Conservation (phyloP, 495 filamentous ascomycete species). For the Apodospora peruviana region DNA sequence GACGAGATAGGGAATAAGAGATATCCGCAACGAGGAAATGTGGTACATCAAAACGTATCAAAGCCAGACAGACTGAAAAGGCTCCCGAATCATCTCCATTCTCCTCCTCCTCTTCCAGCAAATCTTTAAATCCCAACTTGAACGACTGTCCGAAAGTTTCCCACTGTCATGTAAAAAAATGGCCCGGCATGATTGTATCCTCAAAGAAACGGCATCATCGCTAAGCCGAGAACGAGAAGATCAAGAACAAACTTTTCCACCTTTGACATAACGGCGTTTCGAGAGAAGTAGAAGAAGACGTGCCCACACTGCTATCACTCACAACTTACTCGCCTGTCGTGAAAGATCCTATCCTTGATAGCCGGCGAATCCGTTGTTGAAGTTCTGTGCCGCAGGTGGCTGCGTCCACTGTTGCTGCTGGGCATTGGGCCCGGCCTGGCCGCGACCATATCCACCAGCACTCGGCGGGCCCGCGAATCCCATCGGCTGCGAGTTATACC, state of each 20-base stretch:
- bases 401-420: constrained; percentile 57
- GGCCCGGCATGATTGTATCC: neutral
- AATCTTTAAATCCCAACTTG: constrained; percentile 17
- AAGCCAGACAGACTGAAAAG: constrained; percentile 10
- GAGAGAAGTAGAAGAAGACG: constrained; percentile 6
- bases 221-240: neutral
- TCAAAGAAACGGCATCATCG: too few species aligned
- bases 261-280: constrained; percentile 4
- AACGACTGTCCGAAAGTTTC: constrained; percentile 14
- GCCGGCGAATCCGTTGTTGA: constrained; percentile 54
- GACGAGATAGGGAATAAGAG: constrained; percentile 8
- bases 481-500: constrained; percentile 58
- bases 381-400: constrained; percentile 49
- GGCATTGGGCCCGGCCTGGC: constrained; percentile 65
- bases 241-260: constrained; percentile 4
- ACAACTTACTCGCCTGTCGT: neutral
- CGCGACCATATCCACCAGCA: constrained; percentile 77
- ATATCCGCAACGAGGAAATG: constrained; percentile 6
- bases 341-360: constrained; percentile 47
- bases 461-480: constrained; percentile 58
- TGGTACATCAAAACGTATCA: constrained; percentile 13
- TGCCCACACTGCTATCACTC: neutral
- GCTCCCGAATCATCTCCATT: constrained; percentile 4
- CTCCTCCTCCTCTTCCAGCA: neutral
- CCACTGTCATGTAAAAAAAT: constrained; percentile 3